These are phyloP conservation scores for Calonectria pteridis DNA, from an alignment of 2,329 filamentous ascomycete genomes.

Conservation along the genomic window DNA sequence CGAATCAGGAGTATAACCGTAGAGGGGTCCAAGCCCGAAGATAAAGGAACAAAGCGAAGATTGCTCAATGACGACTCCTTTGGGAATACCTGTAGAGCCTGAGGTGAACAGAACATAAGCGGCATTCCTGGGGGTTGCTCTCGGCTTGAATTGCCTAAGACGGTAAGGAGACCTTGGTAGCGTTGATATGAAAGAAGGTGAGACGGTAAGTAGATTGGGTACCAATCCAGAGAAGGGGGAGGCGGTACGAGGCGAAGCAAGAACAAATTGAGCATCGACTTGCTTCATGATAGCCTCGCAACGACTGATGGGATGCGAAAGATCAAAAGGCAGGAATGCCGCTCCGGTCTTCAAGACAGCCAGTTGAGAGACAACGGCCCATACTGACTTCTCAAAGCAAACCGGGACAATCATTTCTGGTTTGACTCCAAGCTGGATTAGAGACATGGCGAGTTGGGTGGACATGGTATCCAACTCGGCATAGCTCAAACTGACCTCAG, in stretches of 20 bases:
- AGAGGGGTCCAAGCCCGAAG: not conserved
- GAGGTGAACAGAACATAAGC: conserved; percentile 65
- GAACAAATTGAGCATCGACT: not conserved
- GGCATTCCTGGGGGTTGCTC: not conserved
- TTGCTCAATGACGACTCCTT: conserved; percentile 59
- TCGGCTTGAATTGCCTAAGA: not conserved
- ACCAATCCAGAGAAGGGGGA: not conserved
- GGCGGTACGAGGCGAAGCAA: not conserved
- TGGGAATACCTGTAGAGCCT: conserved; percentile 67
- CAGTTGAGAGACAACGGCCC: conserved; percentile 35
- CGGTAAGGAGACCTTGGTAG: conserved; percentile 15
- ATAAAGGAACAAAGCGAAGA: not conserved
- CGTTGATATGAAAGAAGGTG: not conserved
- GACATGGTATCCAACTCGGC: conserved; percentile 22
- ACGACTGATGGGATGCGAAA: conserved; percentile 49
- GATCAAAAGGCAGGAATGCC: conserved; percentile 49
- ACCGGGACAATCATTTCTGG: conserved; percentile 18
- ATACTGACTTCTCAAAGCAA: conserved; percentile 33
- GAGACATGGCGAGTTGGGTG: conserved; percentile 1
- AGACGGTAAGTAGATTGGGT: not conserved
- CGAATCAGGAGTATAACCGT: conserved; percentile 4
- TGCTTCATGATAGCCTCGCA: not conserved
- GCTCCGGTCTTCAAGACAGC: conserved; percentile 50
- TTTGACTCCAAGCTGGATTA: conserved; percentile 20
- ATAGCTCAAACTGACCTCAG: conserved; percentile 44